Evolutionary conservation across 2,329 filamentous ascomycete species (phyloP).

Genomic region (Ceratocystis colombiana): DNA sequence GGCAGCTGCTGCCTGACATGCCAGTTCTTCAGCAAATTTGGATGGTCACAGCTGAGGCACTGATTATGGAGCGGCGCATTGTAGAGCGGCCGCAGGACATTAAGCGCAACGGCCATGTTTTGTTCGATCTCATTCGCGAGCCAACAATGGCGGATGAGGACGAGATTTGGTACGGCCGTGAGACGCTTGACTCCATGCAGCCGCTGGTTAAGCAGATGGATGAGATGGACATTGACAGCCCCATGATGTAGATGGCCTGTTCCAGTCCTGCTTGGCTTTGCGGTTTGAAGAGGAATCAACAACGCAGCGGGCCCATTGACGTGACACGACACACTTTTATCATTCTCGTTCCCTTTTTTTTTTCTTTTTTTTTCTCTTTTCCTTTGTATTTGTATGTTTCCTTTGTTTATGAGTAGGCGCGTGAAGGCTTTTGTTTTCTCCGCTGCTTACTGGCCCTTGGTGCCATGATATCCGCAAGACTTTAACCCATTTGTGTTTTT

Average conservation of each 20-base stretch:
- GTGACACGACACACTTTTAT: not conserved
- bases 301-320: not conserved
- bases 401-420: not conserved
- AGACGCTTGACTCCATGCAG: conserved; percentile 45
- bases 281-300: not conserved
- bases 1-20: conserved; percentile 44
- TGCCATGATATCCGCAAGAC: conserved; percentile 7
- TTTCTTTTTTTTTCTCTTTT: conserved; percentile 13
- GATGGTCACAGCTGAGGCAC: conserved; percentile 51
- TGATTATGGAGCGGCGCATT: conserved; percentile 50
- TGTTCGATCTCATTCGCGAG: conserved; percentile 55
- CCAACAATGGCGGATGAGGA: conserved; percentile 50
- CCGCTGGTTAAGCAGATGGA: conserved; percentile 43
- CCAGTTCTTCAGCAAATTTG: conserved; percentile 52
- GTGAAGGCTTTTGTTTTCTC: not conserved
- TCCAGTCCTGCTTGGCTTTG: not conserved
- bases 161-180: conserved; percentile 51
- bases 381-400: not conserved
- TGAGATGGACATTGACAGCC: conserved; percentile 33
- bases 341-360: conserved; percentile 12
- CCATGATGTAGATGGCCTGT: conserved; percentile 15
- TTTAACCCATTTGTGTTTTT: not conserved
- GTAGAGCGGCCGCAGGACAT: conserved; percentile 51
- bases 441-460: not conserved
- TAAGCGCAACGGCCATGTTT: conserved; percentile 51